phyloP scores from a whole-genome alignment of 441 rosid genomes.

The Mallotus repandus region DNA sequence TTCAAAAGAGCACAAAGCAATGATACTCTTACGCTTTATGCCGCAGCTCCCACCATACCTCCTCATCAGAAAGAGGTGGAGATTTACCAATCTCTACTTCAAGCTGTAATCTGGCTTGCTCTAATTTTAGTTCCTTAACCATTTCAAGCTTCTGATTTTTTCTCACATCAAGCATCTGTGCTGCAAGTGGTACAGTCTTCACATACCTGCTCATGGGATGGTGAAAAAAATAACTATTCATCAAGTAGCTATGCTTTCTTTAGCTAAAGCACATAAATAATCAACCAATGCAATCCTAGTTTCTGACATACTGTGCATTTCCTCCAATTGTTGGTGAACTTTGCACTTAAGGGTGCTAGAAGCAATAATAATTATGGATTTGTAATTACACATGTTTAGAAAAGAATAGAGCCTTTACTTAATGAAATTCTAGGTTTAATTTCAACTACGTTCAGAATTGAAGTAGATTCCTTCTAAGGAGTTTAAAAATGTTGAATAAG shows the following conservation, averaged over 20 bases:
- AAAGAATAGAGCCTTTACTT: neutral
- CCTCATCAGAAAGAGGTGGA: slow-evolving; percentile 94
- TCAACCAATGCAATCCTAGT: neutral
- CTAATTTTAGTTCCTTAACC: slow-evolving; percentile 69
- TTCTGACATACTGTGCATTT: neutral
- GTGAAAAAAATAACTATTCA: neutral
- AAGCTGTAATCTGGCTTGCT: slow-evolving; percentile 69
- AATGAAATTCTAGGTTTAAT: neutral
- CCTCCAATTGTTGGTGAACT: neutral
- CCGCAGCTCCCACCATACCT: slow-evolving; percentile 83
- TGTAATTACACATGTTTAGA: neutral
- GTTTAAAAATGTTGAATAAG: neutral
- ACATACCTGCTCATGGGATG: slow-evolving; percentile 57
- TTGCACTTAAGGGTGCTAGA: neutral
- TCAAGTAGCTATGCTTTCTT: neutral
- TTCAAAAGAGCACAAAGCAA: slow-evolving; percentile 4
- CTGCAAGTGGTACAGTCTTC: slow-evolving; percentile 94
- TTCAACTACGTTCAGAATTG: neutral
- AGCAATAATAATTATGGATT: neutral
- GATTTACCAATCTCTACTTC: slow-evolving; percentile 96
- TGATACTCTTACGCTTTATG: slow-evolving; percentile 81
- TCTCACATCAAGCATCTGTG: slow-evolving; percentile 80
- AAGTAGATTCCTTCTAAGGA: neutral
- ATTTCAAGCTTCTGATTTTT: slow-evolving; percentile 82
- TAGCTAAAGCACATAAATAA: neutral